A percentile compares a stretch with the other conserved stretches of the same genome.
phyloP scores from a whole-genome alignment of 2,329 filamentous ascomycete genomes.

The Fusarium coffeatum region DNA sequence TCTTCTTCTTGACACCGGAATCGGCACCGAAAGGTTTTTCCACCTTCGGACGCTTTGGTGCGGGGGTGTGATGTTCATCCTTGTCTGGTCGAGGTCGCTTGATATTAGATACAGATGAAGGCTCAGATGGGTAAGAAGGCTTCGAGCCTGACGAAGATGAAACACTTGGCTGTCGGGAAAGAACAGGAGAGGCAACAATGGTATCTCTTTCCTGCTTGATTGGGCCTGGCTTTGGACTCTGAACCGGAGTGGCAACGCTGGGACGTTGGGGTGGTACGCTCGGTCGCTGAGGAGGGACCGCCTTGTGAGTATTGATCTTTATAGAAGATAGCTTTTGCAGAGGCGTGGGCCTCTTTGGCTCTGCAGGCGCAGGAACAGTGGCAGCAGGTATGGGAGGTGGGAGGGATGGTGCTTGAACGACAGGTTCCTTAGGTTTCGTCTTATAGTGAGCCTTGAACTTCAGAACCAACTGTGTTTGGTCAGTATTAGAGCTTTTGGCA shows the following conservation, averaged over 20 bases:
- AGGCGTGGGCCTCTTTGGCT: constrained; percentile 47
- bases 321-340: constrained; percentile 52
- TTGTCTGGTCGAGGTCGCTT: constrained; percentile 56
- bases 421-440: constrained; percentile 50
- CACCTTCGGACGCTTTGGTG: constrained; percentile 55
- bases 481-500: constrained; percentile 19
- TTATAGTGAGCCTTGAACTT: constrained; percentile 56
- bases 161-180: constrained; percentile 43
- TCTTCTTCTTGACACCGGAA: constrained; percentile 45
- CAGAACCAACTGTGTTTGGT: constrained; percentile 50
- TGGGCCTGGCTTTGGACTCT: constrained; percentile 25
- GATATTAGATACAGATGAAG: constrained; percentile 36
- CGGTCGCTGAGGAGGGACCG: constrained; percentile 9
- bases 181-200: constrained; percentile 44
- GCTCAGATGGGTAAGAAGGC: constrained; percentile 33
- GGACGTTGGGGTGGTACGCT: constrained; percentile 35
- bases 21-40: constrained; percentile 46
- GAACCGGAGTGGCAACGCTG: constrained; percentile 1
- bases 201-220: constrained; percentile 41
- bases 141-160: constrained; percentile 37
- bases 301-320: constrained; percentile 54
- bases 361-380: constrained; percentile 4
- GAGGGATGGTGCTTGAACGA: constrained; percentile 36
- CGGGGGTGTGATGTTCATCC: constrained; percentile 50
- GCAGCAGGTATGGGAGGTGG: constrained; percentile 26